Percentiles rank a stretch among this genome's conserved stretches.
These are phyloP conservation scores for Fusarium albosuccineum DNA, from an alignment of 2,329 filamentous ascomycete genomes.

Conservation along the genomic window DNA sequence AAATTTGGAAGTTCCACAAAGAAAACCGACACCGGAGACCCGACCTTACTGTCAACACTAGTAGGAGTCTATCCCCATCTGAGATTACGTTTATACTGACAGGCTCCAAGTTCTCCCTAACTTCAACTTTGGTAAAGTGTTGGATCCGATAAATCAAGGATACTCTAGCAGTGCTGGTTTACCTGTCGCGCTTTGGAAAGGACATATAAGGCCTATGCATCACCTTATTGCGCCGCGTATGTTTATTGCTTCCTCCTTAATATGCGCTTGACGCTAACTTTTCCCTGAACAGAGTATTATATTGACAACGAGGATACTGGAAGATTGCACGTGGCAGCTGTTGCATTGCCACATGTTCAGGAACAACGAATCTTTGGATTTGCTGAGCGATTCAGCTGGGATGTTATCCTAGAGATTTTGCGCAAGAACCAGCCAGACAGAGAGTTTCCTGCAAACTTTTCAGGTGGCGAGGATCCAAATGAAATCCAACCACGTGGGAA, in stretches of 20 bases:
- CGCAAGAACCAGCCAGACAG: constrained; percentile 37
- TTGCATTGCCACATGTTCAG: constrained; percentile 58
- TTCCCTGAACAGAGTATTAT: constrained; percentile 53
- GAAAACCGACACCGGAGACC: constrained; percentile 42
- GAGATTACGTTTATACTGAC: fast-evolving
- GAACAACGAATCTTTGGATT: constrained; percentile 68
- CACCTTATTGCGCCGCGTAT: constrained; percentile 1
- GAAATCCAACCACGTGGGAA: constrained; percentile 25
- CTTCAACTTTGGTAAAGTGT: constrained; percentile 42
- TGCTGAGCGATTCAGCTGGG: constrained; percentile 61
- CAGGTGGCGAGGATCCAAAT: constrained; percentile 16
- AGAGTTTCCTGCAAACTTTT: constrained; percentile 43
- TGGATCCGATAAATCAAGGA: constrained; percentile 38
- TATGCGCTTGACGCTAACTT: neutral
- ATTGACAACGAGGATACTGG: constrained; percentile 63
- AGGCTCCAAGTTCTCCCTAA: constrained; percentile 43
- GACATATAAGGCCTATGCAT: constrained; percentile 14
- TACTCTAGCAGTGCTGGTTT: constrained; percentile 40
- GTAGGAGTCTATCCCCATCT: neutral
- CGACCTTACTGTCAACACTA: constrained; percentile 44
- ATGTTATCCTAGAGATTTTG: constrained; percentile 52
- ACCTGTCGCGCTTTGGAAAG: constrained; percentile 38
- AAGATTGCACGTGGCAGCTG: constrained; percentile 64
- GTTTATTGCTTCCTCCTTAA: fast-evolving
- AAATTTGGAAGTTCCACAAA: constrained; percentile 53